Percentiles rank a stretch among this genome's conserved stretches.
Conservation (phyloP, 345 rosid species). For the Linum lewisii region DNA sequence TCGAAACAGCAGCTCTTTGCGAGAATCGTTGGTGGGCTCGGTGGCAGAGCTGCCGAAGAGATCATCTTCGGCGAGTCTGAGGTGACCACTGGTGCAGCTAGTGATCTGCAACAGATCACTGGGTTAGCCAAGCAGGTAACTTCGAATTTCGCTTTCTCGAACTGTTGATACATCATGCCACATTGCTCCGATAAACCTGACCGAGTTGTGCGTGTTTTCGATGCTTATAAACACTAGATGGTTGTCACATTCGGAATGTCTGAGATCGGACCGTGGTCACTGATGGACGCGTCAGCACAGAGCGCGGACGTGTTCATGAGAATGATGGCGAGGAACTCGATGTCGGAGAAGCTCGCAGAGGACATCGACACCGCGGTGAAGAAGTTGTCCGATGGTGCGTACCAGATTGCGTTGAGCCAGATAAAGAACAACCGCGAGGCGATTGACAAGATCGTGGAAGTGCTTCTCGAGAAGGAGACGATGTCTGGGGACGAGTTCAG, state of each 20-base stretch:
- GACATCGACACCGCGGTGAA: slow-evolving; percentile 77
- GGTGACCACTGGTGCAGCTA: slow-evolving; percentile 95
- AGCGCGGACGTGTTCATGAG: slow-evolving; percentile 86
- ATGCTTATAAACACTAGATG: slow-evolving; percentile 45
- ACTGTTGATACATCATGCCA: not conserved
- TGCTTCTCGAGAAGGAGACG: slow-evolving; percentile 87
- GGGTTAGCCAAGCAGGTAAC: slow-evolving; percentile 84
- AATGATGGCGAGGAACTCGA: slow-evolving; percentile 99
- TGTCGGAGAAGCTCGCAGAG: slow-evolving; percentile 96
- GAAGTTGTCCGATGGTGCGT: slow-evolving; percentile 75
- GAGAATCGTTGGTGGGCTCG: slow-evolving; percentile 94
- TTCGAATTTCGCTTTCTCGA: not conserved
- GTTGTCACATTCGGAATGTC: slow-evolving; percentile 97
- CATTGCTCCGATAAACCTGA: slow-evolving; percentile 10
- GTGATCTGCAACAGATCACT: slow-evolving; percentile 96
- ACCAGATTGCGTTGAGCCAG: slow-evolving; percentile 67
- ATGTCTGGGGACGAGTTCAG: slow-evolving; percentile 84
- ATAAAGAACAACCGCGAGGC: slow-evolving; percentile 93
- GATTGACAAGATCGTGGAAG: slow-evolving; percentile 88
- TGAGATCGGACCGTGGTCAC: slow-evolving; percentile 96
- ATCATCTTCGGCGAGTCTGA: slow-evolving; percentile 88
- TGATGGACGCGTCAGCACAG: slow-evolving; percentile 76
- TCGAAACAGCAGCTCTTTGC: slow-evolving; percentile 97
- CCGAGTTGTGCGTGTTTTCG: not conserved
- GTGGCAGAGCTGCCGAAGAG: slow-evolving; percentile 98